Evolutionary conservation across 371 early-diverging fungal genomes (phyloP), one percentile per base, ranked within the genome.

Genomic region (Rhizopus sp.): DNA sequence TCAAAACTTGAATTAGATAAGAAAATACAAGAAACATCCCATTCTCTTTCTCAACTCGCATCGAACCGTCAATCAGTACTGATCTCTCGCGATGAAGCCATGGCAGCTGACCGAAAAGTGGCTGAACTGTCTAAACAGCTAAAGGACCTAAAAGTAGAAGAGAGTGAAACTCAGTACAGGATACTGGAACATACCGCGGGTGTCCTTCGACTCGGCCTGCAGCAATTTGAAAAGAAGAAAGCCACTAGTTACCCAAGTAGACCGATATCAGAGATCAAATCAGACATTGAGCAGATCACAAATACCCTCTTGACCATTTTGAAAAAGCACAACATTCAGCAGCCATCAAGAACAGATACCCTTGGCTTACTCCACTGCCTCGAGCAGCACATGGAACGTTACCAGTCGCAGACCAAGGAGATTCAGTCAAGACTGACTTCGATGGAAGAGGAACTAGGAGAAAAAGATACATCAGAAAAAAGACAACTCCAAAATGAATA

Each of bases 151-250:
- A 75, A 82, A 5, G 75, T 80, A 35, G 71, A 83, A 35, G 80
- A 86, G 17, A 72, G 86, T 13, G 82, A 87, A n/a, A 70, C 83
- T 4, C 89, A 89, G 50, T 73, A 86, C 12, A 75, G 72, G 13
- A 76, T 91, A 16, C 57, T 91, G 23, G 84, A 88, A 53, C 93
- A 93, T 56, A 84, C 86, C 9, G 86, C 87, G 0, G 88, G 83
- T 10, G 81, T 86, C 3, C 60, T 93, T n/a, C 69, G 70, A 1
- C 49, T 71, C 5, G 85, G 81, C 2, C 62, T 78, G 4, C 75
- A 75, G 16, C 59, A 74, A 16, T 45, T 78, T 3, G 79, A 79
- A 55, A 66, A 65, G 33, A 66, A 77, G 29, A 32, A 15, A 50
- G 10, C 47, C 13, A n/a, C n/a, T n/a, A n/a, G 9, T 6, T 16